Conservation (phyloP, 352 stramenopile genomes). For the Globisporangium sylvaticum region DNA sequence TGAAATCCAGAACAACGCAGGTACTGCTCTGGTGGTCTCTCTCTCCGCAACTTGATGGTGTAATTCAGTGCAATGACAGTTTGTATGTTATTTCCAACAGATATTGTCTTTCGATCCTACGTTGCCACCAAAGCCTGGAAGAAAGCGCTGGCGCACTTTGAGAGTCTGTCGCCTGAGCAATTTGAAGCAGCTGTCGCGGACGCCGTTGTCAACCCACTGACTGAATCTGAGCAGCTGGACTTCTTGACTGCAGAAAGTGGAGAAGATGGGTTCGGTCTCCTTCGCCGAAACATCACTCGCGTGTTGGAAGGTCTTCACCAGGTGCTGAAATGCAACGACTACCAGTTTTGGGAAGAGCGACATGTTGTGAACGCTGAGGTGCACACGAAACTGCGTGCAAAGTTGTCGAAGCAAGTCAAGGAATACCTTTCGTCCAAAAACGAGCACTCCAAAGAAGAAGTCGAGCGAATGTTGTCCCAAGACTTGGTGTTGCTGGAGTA, state of each 20-base stretch:
- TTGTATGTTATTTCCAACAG: slow-evolving; percentile 17
- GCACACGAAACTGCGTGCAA: slow-evolving; percentile 53
- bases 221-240: slow-evolving; percentile 18
- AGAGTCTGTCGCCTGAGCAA: slow-evolving; percentile 48
- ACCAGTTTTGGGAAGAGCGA: slow-evolving; percentile 85
- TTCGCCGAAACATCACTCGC: slow-evolving; percentile 66
- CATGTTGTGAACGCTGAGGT: slow-evolving; percentile 57
- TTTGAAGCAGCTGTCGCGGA: slow-evolving; percentile 29
- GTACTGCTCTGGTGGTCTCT: slow-evolving; percentile 21
- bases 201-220: slow-evolving; percentile 16
- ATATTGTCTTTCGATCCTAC: slow-evolving; percentile 78
- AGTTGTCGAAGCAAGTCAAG: slow-evolving; percentile 56
- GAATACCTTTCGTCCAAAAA: slow-evolving; percentile 31
- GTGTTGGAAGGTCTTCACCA: slow-evolving; percentile 66
- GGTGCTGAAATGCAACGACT: slow-evolving; percentile 61
- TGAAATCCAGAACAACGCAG: slow-evolving; percentile 46
- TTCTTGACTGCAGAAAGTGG: slow-evolving; percentile 46
- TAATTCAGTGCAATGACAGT: slow-evolving; percentile 28
- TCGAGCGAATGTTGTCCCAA: slow-evolving; percentile 39
- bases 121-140: slow-evolving; percentile 80
- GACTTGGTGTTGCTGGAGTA: slow-evolving; percentile 43
- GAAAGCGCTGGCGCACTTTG: slow-evolving; percentile 72
- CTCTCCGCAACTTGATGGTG: too few species aligned
- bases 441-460: slow-evolving; percentile 33
- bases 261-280: slow-evolving; percentile 80